These are phyloP conservation scores for Colletotrichum acutatum DNA, from an alignment of 2,329 filamentous ascomycete species.

Conservation along the genomic window DNA sequence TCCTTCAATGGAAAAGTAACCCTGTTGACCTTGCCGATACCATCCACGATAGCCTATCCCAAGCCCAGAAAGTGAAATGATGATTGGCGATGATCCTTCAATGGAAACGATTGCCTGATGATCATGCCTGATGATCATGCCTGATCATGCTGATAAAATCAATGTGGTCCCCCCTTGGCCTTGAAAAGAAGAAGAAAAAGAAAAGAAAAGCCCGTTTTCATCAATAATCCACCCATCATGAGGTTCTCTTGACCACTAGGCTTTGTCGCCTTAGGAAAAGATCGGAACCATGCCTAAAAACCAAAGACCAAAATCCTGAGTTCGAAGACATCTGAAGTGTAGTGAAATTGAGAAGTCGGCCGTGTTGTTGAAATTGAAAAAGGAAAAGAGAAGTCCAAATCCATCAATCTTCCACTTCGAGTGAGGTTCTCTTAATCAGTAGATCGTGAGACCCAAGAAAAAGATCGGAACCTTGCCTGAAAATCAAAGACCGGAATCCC, in stretches of 20 bases:
- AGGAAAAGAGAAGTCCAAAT: background rate
- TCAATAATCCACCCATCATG: background rate
- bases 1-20: background rate
- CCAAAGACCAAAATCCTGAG: background rate
- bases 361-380: background rate
- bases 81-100: background rate
- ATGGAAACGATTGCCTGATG: background rate
- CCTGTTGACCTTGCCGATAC: background rate
- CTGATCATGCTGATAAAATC: background rate
- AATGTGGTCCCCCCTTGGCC: background rate
- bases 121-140: background rate
- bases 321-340: background rate
- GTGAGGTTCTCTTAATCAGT: background rate
- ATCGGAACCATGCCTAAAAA: background rate
- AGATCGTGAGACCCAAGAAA: background rate
- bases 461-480: background rate
- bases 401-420: background rate
- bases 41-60: no score
- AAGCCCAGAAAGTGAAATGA: no score
- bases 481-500: no score
- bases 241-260: background rate
- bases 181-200: no score
- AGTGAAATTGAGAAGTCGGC: background rate
- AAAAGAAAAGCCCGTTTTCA: no score
- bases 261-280: background rate